Percentiles rank a stretch among this genome's conserved stretches.
Conservation (phyloP, 78 protist species). For the Mantamonas sphyraenae region DNA sequence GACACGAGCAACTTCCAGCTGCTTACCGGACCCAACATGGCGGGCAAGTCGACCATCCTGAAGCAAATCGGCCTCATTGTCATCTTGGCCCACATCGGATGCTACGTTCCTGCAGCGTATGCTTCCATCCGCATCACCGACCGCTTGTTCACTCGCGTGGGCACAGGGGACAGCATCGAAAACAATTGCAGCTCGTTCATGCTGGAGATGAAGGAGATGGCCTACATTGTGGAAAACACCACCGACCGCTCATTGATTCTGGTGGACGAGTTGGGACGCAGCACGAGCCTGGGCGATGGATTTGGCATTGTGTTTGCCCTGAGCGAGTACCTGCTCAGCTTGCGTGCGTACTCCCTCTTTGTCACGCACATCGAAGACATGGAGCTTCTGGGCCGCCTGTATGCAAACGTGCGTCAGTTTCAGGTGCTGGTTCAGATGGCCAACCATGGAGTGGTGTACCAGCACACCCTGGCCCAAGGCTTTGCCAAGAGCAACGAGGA, state of each 20-base stretch:
- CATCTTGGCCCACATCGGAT: constrained; percentile 46
- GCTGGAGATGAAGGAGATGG: constrained; percentile 43
- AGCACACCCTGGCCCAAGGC: neutral
- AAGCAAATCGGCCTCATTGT: constrained; percentile 13
- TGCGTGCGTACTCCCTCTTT: constrained; percentile 7
- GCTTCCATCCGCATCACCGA: constrained; percentile 26
- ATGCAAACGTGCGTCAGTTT: neutral
- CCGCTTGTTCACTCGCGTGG: constrained; percentile 29
- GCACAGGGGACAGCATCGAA: constrained; percentile 24
- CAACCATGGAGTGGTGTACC: neutral
- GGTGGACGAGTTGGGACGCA: constrained; percentile 73
- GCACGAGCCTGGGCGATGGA: constrained; percentile 50
- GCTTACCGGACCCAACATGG: constrained; percentile 52
- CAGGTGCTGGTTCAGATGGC: neutral
- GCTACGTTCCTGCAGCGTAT: constrained; percentile 31
- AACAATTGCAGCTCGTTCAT: constrained; percentile 27
- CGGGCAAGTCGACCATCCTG: constrained; percentile 42
- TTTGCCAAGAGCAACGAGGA: neutral
- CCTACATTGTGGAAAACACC: constrained; percentile 3
- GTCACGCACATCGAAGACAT: constrained; percentile 32
- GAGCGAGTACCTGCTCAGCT: neutral
- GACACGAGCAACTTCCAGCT: constrained; percentile 11
- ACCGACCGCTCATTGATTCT: constrained; percentile 12
- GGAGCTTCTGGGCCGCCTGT: neutral
- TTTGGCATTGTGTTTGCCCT: constrained; percentile 27